Conservation (phyloP, 2,329 filamentous ascomycete genomes). For the Talaromyces sp. region DNA sequence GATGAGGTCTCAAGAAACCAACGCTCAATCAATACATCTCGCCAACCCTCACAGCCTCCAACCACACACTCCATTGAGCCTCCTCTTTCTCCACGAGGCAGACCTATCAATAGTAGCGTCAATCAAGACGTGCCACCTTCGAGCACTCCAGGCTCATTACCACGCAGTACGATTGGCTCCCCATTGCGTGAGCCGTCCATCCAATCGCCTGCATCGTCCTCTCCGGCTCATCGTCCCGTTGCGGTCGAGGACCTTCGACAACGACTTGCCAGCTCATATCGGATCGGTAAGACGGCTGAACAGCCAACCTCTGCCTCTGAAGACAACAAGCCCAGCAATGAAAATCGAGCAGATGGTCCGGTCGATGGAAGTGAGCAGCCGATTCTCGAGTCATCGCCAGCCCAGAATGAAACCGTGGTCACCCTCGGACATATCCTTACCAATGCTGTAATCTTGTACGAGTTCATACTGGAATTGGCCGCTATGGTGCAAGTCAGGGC, state of each 20-base stretch:
- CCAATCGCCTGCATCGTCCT: constrained; percentile 15
- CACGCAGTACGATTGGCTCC: constrained; percentile 23
- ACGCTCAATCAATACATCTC: constrained; percentile 19
- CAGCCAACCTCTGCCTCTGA: neutral
- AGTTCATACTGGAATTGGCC: constrained; percentile 73
- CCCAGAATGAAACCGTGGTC: constrained; percentile 37
- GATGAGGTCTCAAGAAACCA: constrained; percentile 26
- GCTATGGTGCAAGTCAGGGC: constrained; percentile 72
- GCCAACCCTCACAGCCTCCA: constrained; percentile 25
- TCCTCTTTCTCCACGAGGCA: constrained; percentile 26
- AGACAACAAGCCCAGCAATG: constrained; percentile 3
- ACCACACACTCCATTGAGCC: constrained; percentile 8
- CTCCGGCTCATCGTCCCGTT: constrained; percentile 8
- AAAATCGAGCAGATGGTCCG: neutral
- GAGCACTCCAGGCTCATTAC: constrained; percentile 17
- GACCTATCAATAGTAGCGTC: constrained; percentile 19
- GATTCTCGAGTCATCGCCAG: constrained; percentile 29
- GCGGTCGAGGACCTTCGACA: constrained; percentile 27
- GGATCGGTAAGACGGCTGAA: constrained; percentile 16
- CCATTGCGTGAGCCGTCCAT: constrained; percentile 25
- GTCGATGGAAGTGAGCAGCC: constrained; percentile 25
- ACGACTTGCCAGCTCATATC: constrained; percentile 35
- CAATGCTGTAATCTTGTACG: constrained; percentile 74
- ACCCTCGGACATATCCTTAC: constrained; percentile 76
- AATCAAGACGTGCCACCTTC: constrained; percentile 10